Evolutionary conservation across 1,284 basidiomycete genomes (phyloP).

Genomic region (Coriolopsis trogii): DNA sequence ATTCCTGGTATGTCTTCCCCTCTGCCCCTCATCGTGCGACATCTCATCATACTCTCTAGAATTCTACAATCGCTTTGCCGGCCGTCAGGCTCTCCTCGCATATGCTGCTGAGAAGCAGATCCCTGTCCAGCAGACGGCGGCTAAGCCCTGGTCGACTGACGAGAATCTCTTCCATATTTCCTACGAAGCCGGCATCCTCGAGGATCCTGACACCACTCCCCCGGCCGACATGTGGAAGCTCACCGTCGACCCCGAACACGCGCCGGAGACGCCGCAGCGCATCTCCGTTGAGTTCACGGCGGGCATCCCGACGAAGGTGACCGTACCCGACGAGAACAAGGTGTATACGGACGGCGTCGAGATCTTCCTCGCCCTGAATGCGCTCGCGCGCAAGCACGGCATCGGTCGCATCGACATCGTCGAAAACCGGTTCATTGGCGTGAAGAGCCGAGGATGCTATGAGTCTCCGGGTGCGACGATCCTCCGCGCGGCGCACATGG

Average conservation of each 20-base stretch:
- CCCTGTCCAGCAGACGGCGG: conserved; percentile 92
- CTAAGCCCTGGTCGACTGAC: conserved; percentile 99
- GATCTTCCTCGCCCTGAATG: conserved; percentile 92
- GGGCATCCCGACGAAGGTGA: conserved; percentile 87
- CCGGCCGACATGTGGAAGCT: conserved; percentile 99
- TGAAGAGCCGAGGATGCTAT: conserved; percentile 99
- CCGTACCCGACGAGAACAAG: conserved; percentile 51
- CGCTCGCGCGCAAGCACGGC: conserved; percentile 92
- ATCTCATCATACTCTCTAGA: conserved; percentile 47
- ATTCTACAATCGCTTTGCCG: conserved; percentile 98
- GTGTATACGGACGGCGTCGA: conserved; percentile 92
- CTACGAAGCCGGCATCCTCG: conserved; percentile 98
- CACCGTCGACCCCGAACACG: conserved; percentile 82
- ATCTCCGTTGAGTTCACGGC: conserved; percentile 85
- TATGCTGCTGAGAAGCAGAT: conserved; percentile 92
- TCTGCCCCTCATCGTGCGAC: neutral
- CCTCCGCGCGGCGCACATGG: conserved; percentile 93
- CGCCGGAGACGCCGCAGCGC: conserved; percentile 81
- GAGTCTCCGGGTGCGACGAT: conserved; percentile 97
- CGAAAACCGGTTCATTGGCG: conserved; percentile 99
- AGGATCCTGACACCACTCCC: conserved; percentile 95
- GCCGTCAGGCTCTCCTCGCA: conserved; percentile 89
- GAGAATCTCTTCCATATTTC: conserved; percentile 99
- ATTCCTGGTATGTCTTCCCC: conserved; percentile 70
- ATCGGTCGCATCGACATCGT: conserved; percentile 98